Conservation (phyloP, 306 rosid genomes). For the Acacia acuminata region DNA sequence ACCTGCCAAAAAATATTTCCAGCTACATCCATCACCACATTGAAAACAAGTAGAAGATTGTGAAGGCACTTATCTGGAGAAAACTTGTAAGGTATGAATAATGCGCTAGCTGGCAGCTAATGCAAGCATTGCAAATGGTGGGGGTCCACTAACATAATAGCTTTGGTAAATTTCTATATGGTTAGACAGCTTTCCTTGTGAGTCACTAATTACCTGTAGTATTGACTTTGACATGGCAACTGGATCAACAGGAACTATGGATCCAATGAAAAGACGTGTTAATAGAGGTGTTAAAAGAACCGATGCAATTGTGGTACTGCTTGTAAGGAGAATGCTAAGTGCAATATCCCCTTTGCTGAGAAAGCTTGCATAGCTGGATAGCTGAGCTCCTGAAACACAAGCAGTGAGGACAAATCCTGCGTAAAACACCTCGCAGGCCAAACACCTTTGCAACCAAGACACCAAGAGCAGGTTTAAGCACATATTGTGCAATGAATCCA, state of each 20-base stretch:
- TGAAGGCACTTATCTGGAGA: neutral
- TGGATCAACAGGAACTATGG: conserved; percentile 92
- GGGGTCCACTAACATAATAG: neutral
- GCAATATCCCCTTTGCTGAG: conserved; percentile 97
- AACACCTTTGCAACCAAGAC: conserved; percentile 73
- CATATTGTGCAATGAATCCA: conserved; percentile 82
- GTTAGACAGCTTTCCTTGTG: neutral
- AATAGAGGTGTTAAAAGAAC: conserved; percentile 79
- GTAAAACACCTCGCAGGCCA: conserved; percentile 71
- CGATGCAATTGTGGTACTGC: conserved; percentile 84
- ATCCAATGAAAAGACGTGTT: conserved; percentile 81
- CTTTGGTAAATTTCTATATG: neutral
- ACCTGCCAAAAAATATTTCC: conserved; percentile 58
- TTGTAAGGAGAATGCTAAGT: conserved; percentile 89
- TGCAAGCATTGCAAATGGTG: neutral
- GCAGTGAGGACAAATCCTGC: conserved; percentile 90
- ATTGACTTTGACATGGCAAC: conserved; percentile 96
- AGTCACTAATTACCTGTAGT: conserved; percentile 62
- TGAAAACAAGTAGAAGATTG: neutral
- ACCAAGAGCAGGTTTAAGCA: conserved; percentile 82
- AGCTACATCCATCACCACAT: conserved; percentile 15
- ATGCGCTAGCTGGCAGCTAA: neutral
- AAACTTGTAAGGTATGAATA: neutral
- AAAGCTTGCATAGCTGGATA: conserved; percentile 91
- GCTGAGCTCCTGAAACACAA: conserved; percentile 97